Percentiles rank a stretch among this genome's conserved stretches.
phyloP scores from a whole-genome alignment of 495 filamentous ascomycete genomes.

The Tuber calosporum region DNA sequence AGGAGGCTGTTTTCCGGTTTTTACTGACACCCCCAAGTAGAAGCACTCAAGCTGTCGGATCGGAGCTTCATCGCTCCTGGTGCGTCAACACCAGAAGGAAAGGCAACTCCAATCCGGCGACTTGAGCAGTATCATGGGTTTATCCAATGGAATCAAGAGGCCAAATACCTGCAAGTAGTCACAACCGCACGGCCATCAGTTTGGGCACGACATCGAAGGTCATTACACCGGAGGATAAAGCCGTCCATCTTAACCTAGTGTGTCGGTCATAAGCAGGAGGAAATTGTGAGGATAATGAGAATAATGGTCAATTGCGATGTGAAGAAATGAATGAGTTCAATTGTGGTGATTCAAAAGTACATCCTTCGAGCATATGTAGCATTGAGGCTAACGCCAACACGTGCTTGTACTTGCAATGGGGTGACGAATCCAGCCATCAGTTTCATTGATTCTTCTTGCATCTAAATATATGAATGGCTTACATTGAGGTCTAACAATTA shows the following conservation, averaged over 20 bases:
- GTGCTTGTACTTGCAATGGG: not conserved
- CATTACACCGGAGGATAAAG: conserved; percentile 66
- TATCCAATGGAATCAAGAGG: not conserved
- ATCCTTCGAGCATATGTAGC: not conserved
- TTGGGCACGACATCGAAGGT: conserved; percentile 66
- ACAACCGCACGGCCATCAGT: conserved; percentile 73
- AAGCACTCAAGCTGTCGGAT: not conserved
- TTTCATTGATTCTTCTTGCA: not conserved
- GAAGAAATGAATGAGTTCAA: not conserved
- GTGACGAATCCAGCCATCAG: not conserved
- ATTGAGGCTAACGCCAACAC: not conserved
- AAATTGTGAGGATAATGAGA: not conserved
- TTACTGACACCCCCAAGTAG: not conserved
- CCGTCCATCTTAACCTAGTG: conserved; percentile 25
- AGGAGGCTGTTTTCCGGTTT: not conserved
- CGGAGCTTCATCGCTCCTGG: too few relatives aligned
- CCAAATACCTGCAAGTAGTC: conserved; percentile 73
- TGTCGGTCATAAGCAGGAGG: not conserved
- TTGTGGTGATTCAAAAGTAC: not conserved
- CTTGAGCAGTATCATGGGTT: conserved; percentile 14
- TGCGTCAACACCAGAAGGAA: not conserved
- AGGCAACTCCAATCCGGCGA: not conserved
- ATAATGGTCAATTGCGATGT: not conserved
- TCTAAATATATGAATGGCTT: not conserved
- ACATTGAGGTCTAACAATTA: not conserved